Evolutionary conservation across 352 stramenopile genomes (phyloP).

Genomic region (Phytopythium litorale): DNA sequence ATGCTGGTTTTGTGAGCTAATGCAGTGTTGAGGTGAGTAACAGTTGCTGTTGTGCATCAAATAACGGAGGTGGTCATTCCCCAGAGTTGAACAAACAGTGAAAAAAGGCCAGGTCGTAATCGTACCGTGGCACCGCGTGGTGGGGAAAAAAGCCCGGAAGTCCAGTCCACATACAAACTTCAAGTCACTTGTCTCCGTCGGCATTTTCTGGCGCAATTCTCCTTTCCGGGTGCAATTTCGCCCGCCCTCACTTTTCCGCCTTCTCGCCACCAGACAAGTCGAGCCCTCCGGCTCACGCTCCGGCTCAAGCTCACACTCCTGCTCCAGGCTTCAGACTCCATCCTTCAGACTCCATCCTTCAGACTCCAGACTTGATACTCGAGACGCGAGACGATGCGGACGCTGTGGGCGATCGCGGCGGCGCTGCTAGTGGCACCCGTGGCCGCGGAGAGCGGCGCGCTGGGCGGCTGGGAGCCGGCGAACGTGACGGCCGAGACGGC

Average conservation of each 20-base stretch:
- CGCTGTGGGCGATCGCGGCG: not conserved
- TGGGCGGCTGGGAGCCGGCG: slow-evolving; percentile 21
- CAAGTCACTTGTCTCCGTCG: not conserved
- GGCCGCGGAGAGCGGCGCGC: slow-evolving; percentile 18
- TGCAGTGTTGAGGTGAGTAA: not conserved
- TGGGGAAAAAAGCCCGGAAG: not conserved
- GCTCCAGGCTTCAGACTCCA: no score
- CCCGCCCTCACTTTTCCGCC: not conserved
- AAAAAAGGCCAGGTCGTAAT: not conserved
- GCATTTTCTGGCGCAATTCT: no score
- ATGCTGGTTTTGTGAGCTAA: not conserved
- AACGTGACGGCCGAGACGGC: slow-evolving; percentile 19
- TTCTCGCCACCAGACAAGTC: slow-evolving; percentile 2
- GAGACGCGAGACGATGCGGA: not conserved
- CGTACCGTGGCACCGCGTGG: not conserved
- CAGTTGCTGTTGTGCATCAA: not conserved
- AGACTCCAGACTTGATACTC: no score
- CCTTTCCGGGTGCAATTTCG: not conserved
- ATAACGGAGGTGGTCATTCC: not conserved
- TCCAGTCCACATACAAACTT: not conserved
- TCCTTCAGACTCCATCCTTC: no score
- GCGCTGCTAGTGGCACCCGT: slow-evolving; percentile 12
- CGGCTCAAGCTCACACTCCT: no score
- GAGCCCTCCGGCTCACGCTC: not conserved
- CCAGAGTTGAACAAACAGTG: not conserved